These are phyloP conservation scores for Tricholoma saponaceum DNA, from an alignment of 768 basidiomycete species.

Conservation along the genomic window DNA sequence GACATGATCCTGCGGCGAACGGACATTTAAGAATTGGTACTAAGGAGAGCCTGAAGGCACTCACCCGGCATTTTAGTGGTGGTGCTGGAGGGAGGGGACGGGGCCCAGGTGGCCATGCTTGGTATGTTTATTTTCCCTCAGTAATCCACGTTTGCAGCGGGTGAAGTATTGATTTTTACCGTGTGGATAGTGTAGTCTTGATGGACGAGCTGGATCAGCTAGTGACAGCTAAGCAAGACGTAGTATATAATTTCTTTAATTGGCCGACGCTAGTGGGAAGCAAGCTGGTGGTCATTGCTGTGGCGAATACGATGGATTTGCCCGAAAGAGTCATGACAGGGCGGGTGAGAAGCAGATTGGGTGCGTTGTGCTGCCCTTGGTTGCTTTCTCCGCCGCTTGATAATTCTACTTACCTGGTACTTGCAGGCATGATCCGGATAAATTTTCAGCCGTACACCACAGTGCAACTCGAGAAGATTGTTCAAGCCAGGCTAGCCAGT, in stretches of 20 bases:
- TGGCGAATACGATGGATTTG: conserved; percentile 97
- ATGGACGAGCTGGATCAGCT: conserved; percentile 99
- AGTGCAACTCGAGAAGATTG: conserved; percentile 77
- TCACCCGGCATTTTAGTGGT: conserved; percentile 74
- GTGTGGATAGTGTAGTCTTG: conserved; percentile 72
- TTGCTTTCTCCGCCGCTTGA: not conserved
- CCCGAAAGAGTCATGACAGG: conserved; percentile 93
- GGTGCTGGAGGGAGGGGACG: conserved; percentile 37
- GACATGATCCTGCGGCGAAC: conserved; percentile 59
- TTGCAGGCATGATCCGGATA: conserved; percentile 79
- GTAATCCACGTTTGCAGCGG: not conserved
- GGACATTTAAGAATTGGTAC: conserved; percentile 65
- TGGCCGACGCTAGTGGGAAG: conserved; percentile 92
- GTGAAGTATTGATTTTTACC: not conserved
- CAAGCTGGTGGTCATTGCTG: conserved; percentile 91
- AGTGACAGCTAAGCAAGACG: conserved; percentile 93
- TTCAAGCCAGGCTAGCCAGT: conserved; percentile 71
- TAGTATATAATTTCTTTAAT: conserved; percentile 99
- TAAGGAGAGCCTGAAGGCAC: conserved; percentile 78
- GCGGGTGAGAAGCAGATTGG: conserved; percentile 87
- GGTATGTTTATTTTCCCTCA: conserved; percentile 44
- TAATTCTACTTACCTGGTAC: not conserved
- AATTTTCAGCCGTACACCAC: conserved; percentile 89
- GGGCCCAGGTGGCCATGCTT: conserved; percentile 84
- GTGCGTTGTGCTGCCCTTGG: conserved; percentile 36